Conservation (phyloP, 2,329 filamentous ascomycete genomes). For the Talaromyces rugulosus region DNA sequence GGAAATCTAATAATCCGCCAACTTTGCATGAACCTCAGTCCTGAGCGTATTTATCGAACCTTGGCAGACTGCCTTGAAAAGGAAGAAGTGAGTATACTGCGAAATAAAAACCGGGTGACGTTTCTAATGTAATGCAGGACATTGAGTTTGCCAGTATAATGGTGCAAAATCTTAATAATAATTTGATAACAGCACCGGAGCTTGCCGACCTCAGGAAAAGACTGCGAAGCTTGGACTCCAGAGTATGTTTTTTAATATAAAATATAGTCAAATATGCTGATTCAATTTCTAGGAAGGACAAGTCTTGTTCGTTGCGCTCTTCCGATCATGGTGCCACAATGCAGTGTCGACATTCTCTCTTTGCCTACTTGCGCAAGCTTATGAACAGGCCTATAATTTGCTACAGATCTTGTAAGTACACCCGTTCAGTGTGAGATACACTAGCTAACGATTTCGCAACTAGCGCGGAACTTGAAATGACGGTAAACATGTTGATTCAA, state of each 20-base stretch:
- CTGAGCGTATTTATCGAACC: slow-evolving; percentile 92
- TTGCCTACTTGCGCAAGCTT: slow-evolving; percentile 91
- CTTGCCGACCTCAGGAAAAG: slow-evolving; percentile 85
- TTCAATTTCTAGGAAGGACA: slow-evolving; percentile 68
- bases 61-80: slow-evolving; percentile 95
- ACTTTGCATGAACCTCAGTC: slow-evolving; percentile 84
- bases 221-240: slow-evolving; percentile 83
- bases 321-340: slow-evolving; percentile 97
- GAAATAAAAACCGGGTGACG: not conserved
- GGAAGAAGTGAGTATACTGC: slow-evolving; percentile 60
- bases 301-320: slow-evolving; percentile 88
- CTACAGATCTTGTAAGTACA: slow-evolving; percentile 83
- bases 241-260: slow-evolving; percentile 44
- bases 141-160: slow-evolving; percentile 99
- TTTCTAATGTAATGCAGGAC: slow-evolving; percentile 48
- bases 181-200: slow-evolving; percentile 94
- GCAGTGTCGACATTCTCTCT: slow-evolving; percentile 96
- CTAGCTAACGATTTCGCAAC: slow-evolving; percentile 21
- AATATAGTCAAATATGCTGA: slow-evolving; percentile 16
- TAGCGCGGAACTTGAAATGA: slow-evolving; percentile 96
- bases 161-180: slow-evolving; percentile 99
- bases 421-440: not conserved
- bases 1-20: slow-evolving; percentile 97
- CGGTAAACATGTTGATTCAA: slow-evolving; percentile 96
- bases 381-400: slow-evolving; percentile 95